phyloP scores from a whole-genome alignment of 2,329 filamentous ascomycete genomes.

The Cercospora berteroae region DNA sequence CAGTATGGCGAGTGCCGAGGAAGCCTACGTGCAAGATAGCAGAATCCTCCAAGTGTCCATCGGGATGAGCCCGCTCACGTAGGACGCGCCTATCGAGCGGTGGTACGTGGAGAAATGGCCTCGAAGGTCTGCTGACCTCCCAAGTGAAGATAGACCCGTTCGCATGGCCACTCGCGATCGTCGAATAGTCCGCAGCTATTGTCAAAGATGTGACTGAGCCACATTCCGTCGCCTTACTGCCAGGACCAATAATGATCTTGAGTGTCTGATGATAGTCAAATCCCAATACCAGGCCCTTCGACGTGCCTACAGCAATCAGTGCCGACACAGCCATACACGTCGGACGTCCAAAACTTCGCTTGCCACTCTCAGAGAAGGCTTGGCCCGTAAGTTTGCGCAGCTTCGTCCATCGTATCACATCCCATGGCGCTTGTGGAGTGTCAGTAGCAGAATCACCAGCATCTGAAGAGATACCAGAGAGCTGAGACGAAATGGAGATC shows the following conservation, averaged over 20 bases:
- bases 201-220: constrained; percentile 84
- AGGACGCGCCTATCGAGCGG: constrained; percentile 65
- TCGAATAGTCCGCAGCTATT: constrained; percentile 89
- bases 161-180: constrained; percentile 83
- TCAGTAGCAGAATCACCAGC: constrained; percentile 50
- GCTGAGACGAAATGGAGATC: constrained; percentile 35
- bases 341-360: constrained; percentile 85
- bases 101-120: constrained; percentile 84
- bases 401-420: constrained; percentile 94
- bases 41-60: constrained; percentile 78
- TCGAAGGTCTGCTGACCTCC: constrained; percentile 79
- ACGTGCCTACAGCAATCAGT: constrained; percentile 84
- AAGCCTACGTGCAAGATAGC: constrained; percentile 91
- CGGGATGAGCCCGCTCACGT: constrained; percentile 62
- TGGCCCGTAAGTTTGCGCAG: constrained; percentile 85
- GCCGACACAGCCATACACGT: constrained; percentile 88
- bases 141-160: constrained; percentile 94
- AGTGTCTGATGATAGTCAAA: constrained; percentile 97
- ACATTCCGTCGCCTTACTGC: constrained; percentile 90
- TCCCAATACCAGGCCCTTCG: constrained; percentile 88
- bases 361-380: constrained; percentile 87
- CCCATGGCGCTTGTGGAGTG: constrained; percentile 79
- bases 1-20: constrained; percentile 87
- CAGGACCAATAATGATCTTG: constrained; percentile 88
- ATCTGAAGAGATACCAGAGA: constrained; percentile 69